phyloP scores from a whole-genome alignment of 176 grass and related monocot genomes.

The Rhynchospora pubera region DNA sequence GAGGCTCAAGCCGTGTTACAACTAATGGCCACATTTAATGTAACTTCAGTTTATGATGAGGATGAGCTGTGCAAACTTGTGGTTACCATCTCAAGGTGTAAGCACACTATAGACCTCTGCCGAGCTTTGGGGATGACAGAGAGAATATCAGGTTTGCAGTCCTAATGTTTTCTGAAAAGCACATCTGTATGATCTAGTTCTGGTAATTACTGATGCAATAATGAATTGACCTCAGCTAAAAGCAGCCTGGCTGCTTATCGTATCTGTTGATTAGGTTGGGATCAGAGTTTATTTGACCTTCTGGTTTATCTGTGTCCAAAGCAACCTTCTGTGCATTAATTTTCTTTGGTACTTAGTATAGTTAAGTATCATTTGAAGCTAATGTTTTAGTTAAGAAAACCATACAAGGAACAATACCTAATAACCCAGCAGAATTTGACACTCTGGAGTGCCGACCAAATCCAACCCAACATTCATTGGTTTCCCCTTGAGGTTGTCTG shows the following conservation, averaged over 20 bases:
- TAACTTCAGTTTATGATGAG: slow-evolving; percentile 70
- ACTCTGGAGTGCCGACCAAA: no score
- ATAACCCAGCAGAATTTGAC: no score
- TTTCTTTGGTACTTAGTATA: background rate
- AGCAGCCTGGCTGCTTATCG: slow-evolving; percentile 34
- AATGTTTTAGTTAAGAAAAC: background rate
- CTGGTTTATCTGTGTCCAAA: background rate
- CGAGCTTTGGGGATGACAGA: slow-evolving; percentile 60
- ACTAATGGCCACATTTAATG: slow-evolving; percentile 74
- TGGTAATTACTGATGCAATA: background rate
- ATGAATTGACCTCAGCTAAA: slow-evolving; percentile 7
- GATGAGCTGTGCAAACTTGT: slow-evolving; percentile 85
- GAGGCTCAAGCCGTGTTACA: slow-evolving; percentile 85
- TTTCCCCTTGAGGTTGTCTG: background rate
- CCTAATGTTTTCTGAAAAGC: background rate
- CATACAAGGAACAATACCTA: background rate
- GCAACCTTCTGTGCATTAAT: slow-evolving; percentile 4
- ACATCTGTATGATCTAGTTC: background rate
- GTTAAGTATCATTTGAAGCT: background rate
- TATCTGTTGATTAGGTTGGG: slow-evolving; percentile 35
- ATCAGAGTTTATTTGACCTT: slow-evolving; percentile 10
- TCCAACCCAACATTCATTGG: background rate
- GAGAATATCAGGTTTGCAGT: slow-evolving; percentile 88
- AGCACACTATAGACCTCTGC: slow-evolving; percentile 61
- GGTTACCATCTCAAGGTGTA: slow-evolving; percentile 80